Base-by-base conservation (phyloP, 495 filamentous ascomycete species). In the Hyaloscypha hepaticicola region DNA sequence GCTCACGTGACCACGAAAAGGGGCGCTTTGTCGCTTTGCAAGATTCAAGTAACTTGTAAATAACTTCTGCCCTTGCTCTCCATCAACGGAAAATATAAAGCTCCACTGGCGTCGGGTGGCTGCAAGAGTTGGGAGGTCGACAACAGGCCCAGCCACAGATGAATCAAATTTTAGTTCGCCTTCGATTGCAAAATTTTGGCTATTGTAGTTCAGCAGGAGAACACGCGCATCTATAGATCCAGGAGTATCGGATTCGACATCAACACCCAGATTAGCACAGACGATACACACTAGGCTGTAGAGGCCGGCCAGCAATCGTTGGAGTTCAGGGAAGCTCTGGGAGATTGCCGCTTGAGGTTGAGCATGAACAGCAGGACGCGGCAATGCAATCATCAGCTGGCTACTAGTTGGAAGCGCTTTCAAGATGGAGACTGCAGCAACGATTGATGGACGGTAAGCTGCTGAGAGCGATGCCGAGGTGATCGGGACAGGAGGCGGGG, bases 191-290 rank as follows among this genome's bases (percentile, higher is more conserved):
- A 49, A 25, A 5, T 49, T 26, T 27, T 60, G 56, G 68, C 67
- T 41, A 66, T 72, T 53, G 52, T 70, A 68, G 74, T 77, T 65
- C 80, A 81, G 70, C 85, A 96, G 79, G 26, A 97, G 58, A 33
- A 96, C 79, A 14, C 93, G 86, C 1, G 85, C 81, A 78, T 97
- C 91, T 38, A 97, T 85, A 27, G 91, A 89, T 24, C 84, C 85
- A 12, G 86, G 83, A 24, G 84, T 83, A 75, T 87, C 83, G 73
- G 90, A 72, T 71, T 92, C 78, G 62, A 88, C 77, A 11, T 67
- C 67, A 22, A 81, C 77, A 7, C 78, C 77, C 14, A 85, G 75
- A 65, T 87, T 80, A 41, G 87, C 81, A 63, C 85, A 89, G 27
- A 91, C 77, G 57, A 87, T 77, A 41, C 86, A 84, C 69, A 95